Evolutionary conservation across 176 grass and related monocot genomes (phyloP).

Genomic region (Tillandsia leiboldiana): DNA sequence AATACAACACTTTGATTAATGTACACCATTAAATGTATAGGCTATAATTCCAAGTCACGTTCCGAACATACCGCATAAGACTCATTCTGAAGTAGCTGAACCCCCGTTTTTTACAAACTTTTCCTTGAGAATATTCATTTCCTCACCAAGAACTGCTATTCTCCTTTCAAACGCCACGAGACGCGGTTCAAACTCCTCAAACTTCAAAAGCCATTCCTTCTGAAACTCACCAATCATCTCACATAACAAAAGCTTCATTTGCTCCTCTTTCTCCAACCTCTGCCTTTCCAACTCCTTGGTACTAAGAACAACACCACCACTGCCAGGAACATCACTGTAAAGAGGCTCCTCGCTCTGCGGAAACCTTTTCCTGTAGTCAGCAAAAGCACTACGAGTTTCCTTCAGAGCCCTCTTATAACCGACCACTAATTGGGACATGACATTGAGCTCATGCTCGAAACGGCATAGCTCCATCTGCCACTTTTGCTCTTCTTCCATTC

Average conservation of each 20-base stretch:
- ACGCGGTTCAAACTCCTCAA: constrained; percentile 5
- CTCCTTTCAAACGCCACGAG: constrained; percentile 10
- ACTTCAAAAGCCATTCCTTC: constrained; percentile 35
- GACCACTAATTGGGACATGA: constrained; percentile 47
- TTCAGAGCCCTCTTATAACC: constrained; percentile 52
- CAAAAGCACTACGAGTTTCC: constrained; percentile 31
- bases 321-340: constrained; percentile 41
- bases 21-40: neutral
- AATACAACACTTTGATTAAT: too few relatives aligned
- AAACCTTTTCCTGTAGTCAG: constrained; percentile 54
- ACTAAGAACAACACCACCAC: constrained; percentile 62
- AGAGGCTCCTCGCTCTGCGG: constrained; percentile 36
- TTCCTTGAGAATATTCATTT: constrained; percentile 40
- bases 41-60: neutral
- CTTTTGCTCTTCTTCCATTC: constrained; percentile 52
- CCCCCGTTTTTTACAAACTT: constrained; percentile 25
- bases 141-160: constrained; percentile 16
- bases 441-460: constrained; percentile 65
- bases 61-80: constrained; percentile 5
- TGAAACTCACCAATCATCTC: constrained; percentile 40
- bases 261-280: constrained; percentile 33
- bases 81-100: constrained; percentile 27
- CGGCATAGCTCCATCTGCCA: constrained; percentile 45
- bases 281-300: constrained; percentile 53
- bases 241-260: constrained; percentile 12